A percentile compares a stretch with the other conserved stretches of the same genome.
phyloP scores from a whole-genome alignment of 176 grass and related monocot genomes.

The Oryza australiensis region DNA sequence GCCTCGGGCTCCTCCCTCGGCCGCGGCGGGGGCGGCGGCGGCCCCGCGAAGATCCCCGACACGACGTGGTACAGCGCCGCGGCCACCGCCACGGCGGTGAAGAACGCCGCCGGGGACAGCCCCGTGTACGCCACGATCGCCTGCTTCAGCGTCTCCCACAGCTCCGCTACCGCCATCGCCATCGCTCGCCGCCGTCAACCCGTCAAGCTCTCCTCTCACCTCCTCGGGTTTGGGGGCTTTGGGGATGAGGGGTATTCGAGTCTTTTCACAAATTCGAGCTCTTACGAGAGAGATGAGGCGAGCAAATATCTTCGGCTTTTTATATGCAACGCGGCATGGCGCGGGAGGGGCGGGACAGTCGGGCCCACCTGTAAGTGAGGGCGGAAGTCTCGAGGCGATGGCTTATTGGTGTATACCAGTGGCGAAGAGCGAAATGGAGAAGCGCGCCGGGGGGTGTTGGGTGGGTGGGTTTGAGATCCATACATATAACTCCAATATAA shows the following conservation, averaged over 20 bases:
- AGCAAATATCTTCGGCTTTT: constrained; percentile 47
- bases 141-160: constrained; percentile 79
- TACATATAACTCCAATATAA: too few relatives aligned
- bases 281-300: background rate
- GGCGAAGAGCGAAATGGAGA: too few relatives aligned
- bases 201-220: background rate
- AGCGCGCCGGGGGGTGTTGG: too few relatives aligned
- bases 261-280: constrained; percentile 17
- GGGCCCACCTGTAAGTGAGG: background rate
- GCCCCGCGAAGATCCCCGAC: constrained; percentile 56
- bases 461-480: too few relatives aligned
- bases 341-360: background rate
- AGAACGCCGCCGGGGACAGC: constrained; percentile 78
- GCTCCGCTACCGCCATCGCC: constrained; percentile 47
- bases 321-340: constrained; percentile 24
- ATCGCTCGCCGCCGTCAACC: constrained; percentile 22
- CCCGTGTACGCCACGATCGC: constrained; percentile 79
- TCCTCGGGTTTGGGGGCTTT: background rate
- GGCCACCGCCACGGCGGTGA: constrained; percentile 73
- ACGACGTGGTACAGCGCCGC: constrained; percentile 79
- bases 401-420: background rate
- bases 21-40: constrained; percentile 29
- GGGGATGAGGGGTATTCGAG: constrained; percentile 8
- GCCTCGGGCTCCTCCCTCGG: constrained; percentile 45
- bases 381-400: constrained; percentile 2